Percentiles rank a stretch among this genome's conserved stretches.
Evolutionary conservation across 2,329 filamentous ascomycete species (phyloP).

Genomic region (Talaromyces verruculosus): DNA sequence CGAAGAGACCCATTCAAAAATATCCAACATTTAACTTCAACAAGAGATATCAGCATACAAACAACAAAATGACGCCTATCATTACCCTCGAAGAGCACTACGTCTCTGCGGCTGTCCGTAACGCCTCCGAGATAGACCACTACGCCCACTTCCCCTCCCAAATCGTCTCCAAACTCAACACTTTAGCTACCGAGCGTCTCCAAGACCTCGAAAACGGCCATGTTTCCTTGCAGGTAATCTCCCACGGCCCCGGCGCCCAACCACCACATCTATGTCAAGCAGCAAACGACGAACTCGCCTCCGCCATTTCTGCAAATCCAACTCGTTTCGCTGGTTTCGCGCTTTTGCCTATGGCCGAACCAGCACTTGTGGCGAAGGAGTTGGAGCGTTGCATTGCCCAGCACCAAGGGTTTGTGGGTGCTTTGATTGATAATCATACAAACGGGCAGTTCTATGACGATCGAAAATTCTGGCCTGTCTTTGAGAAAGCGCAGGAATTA

Average conservation of each 20-base stretch:
- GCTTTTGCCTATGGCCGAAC: slow-evolving; percentile 43
- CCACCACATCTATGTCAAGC: slow-evolving; percentile 18
- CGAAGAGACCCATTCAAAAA: not conserved
- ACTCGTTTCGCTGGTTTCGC: slow-evolving; percentile 47
- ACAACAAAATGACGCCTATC: slow-evolving; percentile 23
- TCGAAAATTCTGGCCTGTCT: slow-evolving; percentile 46
- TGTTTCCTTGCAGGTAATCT: slow-evolving; percentile 23
- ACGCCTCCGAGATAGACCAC: slow-evolving; percentile 19
- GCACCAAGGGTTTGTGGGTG: slow-evolving; percentile 50
- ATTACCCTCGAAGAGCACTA: slow-evolving; percentile 28
- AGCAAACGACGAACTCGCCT: slow-evolving; percentile 36
- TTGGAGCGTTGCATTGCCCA: slow-evolving; percentile 42
- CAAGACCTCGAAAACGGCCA: slow-evolving; percentile 21
- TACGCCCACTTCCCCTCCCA: slow-evolving; percentile 23
- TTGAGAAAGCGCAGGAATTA: slow-evolving; percentile 44
- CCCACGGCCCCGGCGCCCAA: slow-evolving; percentile 24
- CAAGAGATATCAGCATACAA: not conserved
- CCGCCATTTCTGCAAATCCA: slow-evolving; percentile 33
- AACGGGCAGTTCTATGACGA: slow-evolving; percentile 47
- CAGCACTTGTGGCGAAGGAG: slow-evolving; percentile 38
- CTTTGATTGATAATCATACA: slow-evolving; percentile 48
- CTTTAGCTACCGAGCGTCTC: slow-evolving; percentile 18
- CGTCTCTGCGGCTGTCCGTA: slow-evolving; percentile 21
- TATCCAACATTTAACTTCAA: not conserved
- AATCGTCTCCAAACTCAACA: slow-evolving; percentile 22